Conservation (phyloP, 2,329 filamentous ascomycete genomes). For the Chaetomiaceae sp. region DNA sequence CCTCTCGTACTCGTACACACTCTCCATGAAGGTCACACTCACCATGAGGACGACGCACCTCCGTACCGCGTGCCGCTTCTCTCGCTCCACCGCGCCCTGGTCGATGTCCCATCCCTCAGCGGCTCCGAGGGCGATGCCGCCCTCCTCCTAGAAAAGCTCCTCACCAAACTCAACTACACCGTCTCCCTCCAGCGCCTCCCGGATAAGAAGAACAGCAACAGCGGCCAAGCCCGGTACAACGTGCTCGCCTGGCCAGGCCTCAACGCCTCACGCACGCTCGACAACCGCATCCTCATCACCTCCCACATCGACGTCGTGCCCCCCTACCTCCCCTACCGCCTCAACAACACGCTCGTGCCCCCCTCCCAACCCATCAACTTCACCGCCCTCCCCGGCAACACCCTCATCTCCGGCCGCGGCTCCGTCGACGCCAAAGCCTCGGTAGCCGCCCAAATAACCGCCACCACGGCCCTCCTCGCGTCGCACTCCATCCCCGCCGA, state of each 20-base stretch:
- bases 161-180: conserved; percentile 46
- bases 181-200: conserved; percentile 41
- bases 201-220: conserved; percentile 28
- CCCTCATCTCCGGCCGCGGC: conserved; percentile 66
- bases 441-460: conserved; percentile 70
- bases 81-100: conserved; percentile 68
- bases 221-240: conserved; percentile 57
- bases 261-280: conserved; percentile 51
- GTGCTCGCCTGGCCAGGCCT: conserved; percentile 63
- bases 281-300: conserved; percentile 60
- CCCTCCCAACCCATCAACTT: conserved; percentile 22
- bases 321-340: conserved; percentile 65
- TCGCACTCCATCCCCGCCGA: conserved; percentile 32
- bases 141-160: conserved; percentile 62
- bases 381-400: conserved; percentile 37
- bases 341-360: conserved; percentile 34
- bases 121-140: conserved; percentile 66
- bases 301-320: conserved; percentile 81
- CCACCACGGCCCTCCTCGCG: conserved; percentile 53
- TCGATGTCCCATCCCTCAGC: conserved; percentile 68
- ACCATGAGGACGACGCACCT: conserved; percentile 25
- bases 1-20: no score
- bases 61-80: conserved; percentile 54
- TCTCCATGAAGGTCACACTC: no score
- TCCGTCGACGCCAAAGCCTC: conserved; percentile 67